phyloP scores from a whole-genome alignment of 75 land plant genomes.

The Picea glauca region DNA sequence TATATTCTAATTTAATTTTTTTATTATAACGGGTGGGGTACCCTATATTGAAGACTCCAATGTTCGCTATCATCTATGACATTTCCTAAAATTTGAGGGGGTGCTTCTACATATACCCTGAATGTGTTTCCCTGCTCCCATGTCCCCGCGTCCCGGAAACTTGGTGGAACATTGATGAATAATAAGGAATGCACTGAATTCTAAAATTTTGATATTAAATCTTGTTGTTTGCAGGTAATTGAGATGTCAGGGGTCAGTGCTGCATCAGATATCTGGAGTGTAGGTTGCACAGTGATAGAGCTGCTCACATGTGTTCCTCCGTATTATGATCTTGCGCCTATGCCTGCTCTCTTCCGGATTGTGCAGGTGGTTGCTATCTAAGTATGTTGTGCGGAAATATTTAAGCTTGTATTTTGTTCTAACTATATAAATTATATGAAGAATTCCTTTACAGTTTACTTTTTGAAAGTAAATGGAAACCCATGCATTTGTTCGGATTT shows the following conservation, averaged over 20 bases:
- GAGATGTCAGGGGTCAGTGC: conserved; percentile 99
- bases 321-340: conserved; percentile 94
- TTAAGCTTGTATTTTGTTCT: background rate
- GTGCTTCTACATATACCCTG: too few species aligned
- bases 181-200: too few species aligned
- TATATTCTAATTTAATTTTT: too few species aligned
- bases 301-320: conserved; percentile 97
- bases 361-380: conserved; percentile 68
- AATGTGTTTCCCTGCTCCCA: too few species aligned
- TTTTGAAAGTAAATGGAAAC: background rate
- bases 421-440: background rate
- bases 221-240: conserved; percentile 64
- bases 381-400: conserved; percentile 6
- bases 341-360: conserved; percentile 98
- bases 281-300: conserved; percentile 98
- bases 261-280: conserved; percentile 99
- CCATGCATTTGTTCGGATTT: background rate
- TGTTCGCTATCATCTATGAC: too few species aligned
- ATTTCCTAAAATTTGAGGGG: too few species aligned
- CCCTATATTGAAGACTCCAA: too few species aligned
- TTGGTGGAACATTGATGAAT: too few species aligned
- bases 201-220: too few species aligned
- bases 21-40: too few species aligned
- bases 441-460: background rate
- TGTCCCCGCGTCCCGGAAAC: too few species aligned